Evolutionary conservation across 352 stramenopile species (phyloP).

Genomic region (Globisporangium barbulae): DNA sequence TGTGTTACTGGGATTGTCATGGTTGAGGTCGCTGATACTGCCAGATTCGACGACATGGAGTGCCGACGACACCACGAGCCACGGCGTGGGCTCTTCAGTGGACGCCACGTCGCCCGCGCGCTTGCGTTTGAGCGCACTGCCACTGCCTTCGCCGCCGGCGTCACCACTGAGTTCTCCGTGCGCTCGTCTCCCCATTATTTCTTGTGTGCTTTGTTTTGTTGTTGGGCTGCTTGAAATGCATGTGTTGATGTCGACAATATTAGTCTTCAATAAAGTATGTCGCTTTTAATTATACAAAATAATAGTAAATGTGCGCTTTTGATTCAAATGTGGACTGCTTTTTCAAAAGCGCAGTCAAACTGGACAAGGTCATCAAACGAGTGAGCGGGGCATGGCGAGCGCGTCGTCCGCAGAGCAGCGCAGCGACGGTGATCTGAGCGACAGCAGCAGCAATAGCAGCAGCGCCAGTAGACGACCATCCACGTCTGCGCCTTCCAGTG

Average conservation of each 20-base stretch:
- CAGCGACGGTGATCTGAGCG: not conserved
- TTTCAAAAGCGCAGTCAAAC: not conserved
- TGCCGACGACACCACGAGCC: constrained; percentile 10
- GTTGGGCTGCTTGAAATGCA: constrained; percentile 1
- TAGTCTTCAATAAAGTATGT: not conserved
- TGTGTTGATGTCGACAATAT: not conserved
- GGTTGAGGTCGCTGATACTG: not conserved
- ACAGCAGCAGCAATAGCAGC: not conserved
- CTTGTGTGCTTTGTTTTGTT: not conserved
- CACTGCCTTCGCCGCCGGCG: not conserved
- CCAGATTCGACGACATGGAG: not conserved
- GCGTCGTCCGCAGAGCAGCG: not conserved
- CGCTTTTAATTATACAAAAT: not conserved
- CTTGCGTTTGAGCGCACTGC: not conserved
- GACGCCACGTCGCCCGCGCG: not conserved
- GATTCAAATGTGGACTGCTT: not conserved
- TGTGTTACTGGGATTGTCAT: not conserved
- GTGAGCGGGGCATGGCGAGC: not conserved
- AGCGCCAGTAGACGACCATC: not conserved
- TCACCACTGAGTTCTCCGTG: not conserved
- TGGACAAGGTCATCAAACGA: no score
- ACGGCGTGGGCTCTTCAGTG: constrained; percentile 5
- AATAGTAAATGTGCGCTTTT: not conserved
- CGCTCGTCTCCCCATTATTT: not conserved
- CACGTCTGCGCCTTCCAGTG: not conserved